A percentile compares a stretch with the other conserved stretches of the same genome.
Evolutionary conservation across 1,284 basidiomycete genomes (phyloP).

Genomic region (Athelia sp.): DNA sequence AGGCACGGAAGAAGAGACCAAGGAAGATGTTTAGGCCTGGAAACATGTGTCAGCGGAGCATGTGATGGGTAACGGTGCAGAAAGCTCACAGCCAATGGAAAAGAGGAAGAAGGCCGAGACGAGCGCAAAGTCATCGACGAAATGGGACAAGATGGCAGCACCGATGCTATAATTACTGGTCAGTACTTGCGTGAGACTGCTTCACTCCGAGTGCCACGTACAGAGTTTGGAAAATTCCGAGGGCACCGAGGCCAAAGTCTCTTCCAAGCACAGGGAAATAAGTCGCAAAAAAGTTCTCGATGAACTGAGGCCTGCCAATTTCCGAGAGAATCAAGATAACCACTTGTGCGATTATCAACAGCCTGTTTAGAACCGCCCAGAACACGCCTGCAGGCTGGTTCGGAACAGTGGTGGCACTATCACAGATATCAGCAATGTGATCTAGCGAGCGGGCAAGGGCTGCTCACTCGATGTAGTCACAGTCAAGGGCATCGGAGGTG

Average conservation of each 20-base stretch:
- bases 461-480: conserved; percentile 75
- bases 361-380: conserved; percentile 81
- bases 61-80: no score
- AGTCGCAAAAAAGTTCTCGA: conserved; percentile 58
- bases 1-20: conserved; percentile 67
- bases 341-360: conserved; percentile 80
- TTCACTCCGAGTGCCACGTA: conserved; percentile 28
- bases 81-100: conserved; percentile 56
- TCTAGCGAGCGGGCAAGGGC: background rate
- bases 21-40: conserved; percentile 65
- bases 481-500: conserved; percentile 37
- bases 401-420: conserved; percentile 77
- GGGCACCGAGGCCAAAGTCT: conserved; percentile 76
- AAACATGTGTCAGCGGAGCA: no score
- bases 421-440: conserved; percentile 9
- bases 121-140: conserved; percentile 81
- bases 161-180: conserved; percentile 48
- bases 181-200: conserved; percentile 5
- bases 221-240: conserved; percentile 82
- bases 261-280: conserved; percentile 83
- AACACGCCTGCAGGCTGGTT: conserved; percentile 85
- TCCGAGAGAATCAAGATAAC: conserved; percentile 79
- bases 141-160: conserved; percentile 79
- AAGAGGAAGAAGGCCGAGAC: conserved; percentile 87
- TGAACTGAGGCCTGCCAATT: conserved; percentile 62